A percentile compares a stretch with the other conserved stretches of the same genome.
Evolutionary conservation across 2,329 filamentous ascomycete genomes (phyloP).

Genomic region (Aspergillus transmontanensis): DNA sequence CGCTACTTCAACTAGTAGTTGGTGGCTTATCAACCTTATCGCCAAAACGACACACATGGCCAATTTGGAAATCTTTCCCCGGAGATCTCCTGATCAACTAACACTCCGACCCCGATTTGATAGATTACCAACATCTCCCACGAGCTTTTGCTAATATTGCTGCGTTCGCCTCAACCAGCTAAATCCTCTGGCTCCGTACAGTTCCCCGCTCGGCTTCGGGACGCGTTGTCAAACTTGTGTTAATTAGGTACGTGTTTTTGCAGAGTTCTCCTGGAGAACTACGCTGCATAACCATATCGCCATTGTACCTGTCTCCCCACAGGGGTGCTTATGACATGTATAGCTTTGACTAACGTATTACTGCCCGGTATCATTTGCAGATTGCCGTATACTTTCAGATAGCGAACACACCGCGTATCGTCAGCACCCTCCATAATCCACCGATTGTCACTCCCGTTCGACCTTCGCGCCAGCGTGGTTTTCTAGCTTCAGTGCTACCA

Average conservation of each 20-base stretch:
- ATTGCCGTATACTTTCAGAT: background rate
- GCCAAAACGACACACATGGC: conserved; percentile 5
- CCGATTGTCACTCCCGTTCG: background rate
- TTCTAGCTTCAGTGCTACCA: background rate
- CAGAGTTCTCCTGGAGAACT: background rate
- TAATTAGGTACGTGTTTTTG: background rate
- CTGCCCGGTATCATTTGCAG: background rate
- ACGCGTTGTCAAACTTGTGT: background rate
- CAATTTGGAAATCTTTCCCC: conserved; percentile 7
- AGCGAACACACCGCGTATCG: background rate
- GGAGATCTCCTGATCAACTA: conserved; percentile 9
- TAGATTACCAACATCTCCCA: background rate
- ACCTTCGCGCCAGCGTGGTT: background rate
- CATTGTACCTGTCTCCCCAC: background rate
- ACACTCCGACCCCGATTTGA: background rate
- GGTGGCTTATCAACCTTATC: conserved; percentile 15
- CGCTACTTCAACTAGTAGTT: background rate
- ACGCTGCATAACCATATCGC: background rate
- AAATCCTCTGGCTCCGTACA: background rate
- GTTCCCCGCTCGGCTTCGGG: background rate
- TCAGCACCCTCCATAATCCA: background rate
- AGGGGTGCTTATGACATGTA: background rate
- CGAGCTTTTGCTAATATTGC: background rate
- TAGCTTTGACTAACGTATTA: background rate
- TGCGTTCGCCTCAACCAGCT: background rate